A percentile compares a stretch with the other conserved stretches of the same genome.
Evolutionary conservation across 2,329 filamentous ascomycete genomes (phyloP).

Genomic region (Cadophora sp.): DNA sequence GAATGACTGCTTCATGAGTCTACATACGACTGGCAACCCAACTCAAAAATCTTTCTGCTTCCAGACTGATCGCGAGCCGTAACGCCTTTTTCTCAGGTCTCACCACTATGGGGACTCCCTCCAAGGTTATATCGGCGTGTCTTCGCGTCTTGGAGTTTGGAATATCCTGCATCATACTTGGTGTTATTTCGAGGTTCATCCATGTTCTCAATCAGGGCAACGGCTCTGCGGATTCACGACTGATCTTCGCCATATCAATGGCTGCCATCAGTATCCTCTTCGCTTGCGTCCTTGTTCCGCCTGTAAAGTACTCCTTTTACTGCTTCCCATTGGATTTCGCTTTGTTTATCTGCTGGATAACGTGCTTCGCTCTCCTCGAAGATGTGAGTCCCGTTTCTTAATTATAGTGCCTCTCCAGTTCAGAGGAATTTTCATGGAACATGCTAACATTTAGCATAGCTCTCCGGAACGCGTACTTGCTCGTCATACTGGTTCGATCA

Average conservation of each 20-base stretch:
- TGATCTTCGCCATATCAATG: conserved; percentile 2
- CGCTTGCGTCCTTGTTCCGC: background rate
- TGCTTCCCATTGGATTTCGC: conserved; percentile 1
- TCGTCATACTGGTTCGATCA: conserved; percentile 1
- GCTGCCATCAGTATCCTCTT: background rate
- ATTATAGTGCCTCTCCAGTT: background rate
- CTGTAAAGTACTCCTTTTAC: background rate
- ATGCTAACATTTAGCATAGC: background rate
- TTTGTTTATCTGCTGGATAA: conserved; percentile 4
- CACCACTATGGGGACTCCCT: background rate
- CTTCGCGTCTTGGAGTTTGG: conserved; percentile 1
- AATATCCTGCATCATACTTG: background rate
- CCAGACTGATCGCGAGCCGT: background rate
- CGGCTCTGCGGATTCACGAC: conserved; percentile 1
- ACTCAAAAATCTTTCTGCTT: background rate
- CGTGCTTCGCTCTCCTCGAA: conserved; percentile 1
- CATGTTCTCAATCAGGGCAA: background rate
- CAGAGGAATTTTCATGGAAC: conserved; percentile 1
- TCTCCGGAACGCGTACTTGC: background rate
- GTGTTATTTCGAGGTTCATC: background rate
- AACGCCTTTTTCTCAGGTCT: background rate
- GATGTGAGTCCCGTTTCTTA: background rate
- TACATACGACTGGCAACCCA: conserved; percentile 1
- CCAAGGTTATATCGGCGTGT: background rate
- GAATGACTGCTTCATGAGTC: background rate